Evolutionary conservation across 768 basidiomycete genomes (phyloP).

Genomic region (Coprinellus micaceus): DNA sequence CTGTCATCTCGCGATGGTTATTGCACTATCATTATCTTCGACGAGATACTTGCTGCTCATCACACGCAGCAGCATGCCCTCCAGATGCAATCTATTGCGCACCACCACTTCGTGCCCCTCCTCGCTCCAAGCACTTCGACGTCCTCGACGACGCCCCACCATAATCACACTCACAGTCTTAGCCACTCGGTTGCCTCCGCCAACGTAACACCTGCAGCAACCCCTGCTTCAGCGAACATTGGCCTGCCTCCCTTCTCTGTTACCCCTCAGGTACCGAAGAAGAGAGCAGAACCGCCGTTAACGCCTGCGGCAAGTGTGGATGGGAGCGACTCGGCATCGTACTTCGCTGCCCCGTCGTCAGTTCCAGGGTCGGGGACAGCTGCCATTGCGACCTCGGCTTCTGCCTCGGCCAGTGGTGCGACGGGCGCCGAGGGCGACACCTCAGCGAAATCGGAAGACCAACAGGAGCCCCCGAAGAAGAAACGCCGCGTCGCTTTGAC

Average conservation of each 20-base stretch:
- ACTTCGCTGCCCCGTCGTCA: constrained; percentile 15
- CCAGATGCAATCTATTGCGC: constrained; percentile 88
- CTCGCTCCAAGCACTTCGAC: constrained; percentile 20
- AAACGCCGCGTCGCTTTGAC: constrained; percentile 80
- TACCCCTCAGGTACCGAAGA: constrained; percentile 27
- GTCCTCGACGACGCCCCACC: constrained; percentile 19
- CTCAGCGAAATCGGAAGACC: constrained; percentile 18
- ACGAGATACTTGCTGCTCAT: constrained; percentile 86
- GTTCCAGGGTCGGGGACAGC: constrained; percentile 10
- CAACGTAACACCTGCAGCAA: constrained; percentile 33
- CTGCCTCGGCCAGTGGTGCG: too few species aligned
- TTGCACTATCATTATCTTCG: constrained; percentile 92
- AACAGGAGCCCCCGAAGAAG: constrained; percentile 73
- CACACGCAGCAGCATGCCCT: constrained; percentile 89
- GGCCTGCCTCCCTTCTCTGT: constrained; percentile 24
- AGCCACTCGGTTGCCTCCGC: constrained; percentile 18
- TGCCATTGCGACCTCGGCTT: constrained; percentile 1
- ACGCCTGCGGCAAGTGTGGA: constrained; percentile 50
- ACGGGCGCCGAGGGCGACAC: constrained; percentile 12
- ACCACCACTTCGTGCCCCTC: constrained; percentile 71
- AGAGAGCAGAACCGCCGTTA: constrained; percentile 43
- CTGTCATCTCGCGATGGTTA: constrained; percentile 95
- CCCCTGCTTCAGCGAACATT: constrained; percentile 29
- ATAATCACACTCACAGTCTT: constrained; percentile 18
- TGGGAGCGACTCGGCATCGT: constrained; percentile 28